A percentile compares a stretch with the other conserved stretches of the same genome.
Conservation (phyloP, 2,329 filamentous ascomycete species). For the Thielaviopsis ethacetica region DNA sequence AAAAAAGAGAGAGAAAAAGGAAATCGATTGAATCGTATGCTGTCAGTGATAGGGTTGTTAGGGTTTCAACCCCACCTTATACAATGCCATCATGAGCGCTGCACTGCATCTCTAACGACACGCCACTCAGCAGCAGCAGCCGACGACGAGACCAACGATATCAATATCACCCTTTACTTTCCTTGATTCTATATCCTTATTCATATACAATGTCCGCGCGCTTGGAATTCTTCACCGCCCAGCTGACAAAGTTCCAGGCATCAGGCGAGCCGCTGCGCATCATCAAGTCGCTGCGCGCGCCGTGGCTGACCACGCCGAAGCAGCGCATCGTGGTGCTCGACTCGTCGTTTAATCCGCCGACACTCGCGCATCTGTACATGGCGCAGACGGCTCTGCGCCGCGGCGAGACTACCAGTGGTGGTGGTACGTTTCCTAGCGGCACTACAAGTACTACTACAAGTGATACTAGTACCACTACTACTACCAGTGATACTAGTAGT, state of each 20-base stretch:
- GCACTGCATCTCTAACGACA: too few species aligned
- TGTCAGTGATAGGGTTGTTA: neutral
- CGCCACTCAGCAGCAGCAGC: neutral
- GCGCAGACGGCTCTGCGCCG: constrained; percentile 29
- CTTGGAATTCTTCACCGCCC: neutral
- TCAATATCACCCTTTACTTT: too few species aligned
- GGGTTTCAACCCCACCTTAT: neutral
- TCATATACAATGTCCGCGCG: neutral
- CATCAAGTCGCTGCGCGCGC: neutral
- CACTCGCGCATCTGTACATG: constrained; percentile 42
- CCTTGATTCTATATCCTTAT: neutral
- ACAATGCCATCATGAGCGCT: neutral
- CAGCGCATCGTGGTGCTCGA: constrained; percentile 40
- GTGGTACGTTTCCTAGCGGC: constrained; percentile 2
- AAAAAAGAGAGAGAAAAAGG: neutral
- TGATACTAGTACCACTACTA: neutral
- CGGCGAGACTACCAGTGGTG: constrained; percentile 10
- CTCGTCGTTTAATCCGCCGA: constrained; percentile 54
- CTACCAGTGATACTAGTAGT: neutral
- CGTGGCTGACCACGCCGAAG: neutral
- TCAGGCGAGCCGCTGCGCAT: constrained; percentile 2
- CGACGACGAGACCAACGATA: too few species aligned
- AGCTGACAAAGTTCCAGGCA: constrained; percentile 1
- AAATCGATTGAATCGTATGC: neutral
- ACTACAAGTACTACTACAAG: too few species aligned